Evolutionary conservation across 345 rosid genomes (phyloP).

Genomic region (Erysimum cheiranthoides): DNA sequence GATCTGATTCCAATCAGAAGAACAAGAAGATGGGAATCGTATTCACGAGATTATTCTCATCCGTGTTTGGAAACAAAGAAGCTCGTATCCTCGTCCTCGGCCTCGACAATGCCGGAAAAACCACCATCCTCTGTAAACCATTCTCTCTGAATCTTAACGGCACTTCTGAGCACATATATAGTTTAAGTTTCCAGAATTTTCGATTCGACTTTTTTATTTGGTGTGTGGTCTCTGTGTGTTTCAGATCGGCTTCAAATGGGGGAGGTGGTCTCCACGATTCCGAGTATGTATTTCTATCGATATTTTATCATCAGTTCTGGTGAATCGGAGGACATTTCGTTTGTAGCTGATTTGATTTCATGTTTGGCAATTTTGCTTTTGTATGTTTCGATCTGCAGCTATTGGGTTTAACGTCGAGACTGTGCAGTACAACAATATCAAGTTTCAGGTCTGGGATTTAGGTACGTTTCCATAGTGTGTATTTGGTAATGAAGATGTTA

Average conservation of each 20-base stretch:
- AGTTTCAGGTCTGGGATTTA: conserved; percentile 88
- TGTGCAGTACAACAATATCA: conserved; percentile 82
- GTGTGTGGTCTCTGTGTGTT: not conserved
- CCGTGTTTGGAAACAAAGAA: conserved; percentile 56
- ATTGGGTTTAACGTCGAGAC: conserved; percentile 96
- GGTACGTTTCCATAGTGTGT: conserved; percentile 45
- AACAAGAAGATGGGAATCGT: conserved; percentile 50
- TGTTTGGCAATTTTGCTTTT: conserved; percentile 23
- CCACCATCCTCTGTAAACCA: conserved; percentile 63
- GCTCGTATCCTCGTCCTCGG: conserved; percentile 72
- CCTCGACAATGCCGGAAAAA: conserved; percentile 77
- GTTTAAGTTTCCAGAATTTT: not conserved
- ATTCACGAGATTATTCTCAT: conserved; percentile 57
- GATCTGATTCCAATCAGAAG: conserved; percentile 17
- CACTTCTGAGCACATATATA: not conserved
- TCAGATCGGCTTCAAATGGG: conserved; percentile 71
- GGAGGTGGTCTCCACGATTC: conserved; percentile 65
- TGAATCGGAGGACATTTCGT: not conserved
- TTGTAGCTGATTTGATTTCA: not conserved
- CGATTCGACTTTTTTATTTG: not conserved
- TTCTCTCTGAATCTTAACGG: not conserved
- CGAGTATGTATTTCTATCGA: conserved; percentile 47
- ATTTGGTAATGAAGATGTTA: not conserved
- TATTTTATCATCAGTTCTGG: not conserved
- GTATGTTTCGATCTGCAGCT: conserved; percentile 52